phyloP scores from a whole-genome alignment of 2,329 filamentous ascomycete species.

The Podosphaera fusca region DNA sequence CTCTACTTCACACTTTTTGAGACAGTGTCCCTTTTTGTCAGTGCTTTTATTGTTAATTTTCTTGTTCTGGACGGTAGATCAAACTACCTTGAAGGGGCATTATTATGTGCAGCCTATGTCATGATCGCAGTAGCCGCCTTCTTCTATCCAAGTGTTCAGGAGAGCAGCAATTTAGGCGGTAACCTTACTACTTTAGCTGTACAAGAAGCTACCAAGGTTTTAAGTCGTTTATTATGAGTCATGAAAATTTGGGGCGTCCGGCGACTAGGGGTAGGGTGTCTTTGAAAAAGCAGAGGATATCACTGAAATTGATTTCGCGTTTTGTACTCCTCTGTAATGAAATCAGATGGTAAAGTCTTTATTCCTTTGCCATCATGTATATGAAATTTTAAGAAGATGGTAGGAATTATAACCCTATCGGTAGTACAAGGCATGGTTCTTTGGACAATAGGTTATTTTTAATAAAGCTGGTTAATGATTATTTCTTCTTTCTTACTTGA shows the following conservation, averaged over 20 bases:
- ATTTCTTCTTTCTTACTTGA: too few species aligned
- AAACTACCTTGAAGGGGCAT: slow-evolving; percentile 64
- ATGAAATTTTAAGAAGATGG: too few species aligned
- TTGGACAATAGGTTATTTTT: too few species aligned
- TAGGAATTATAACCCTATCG: too few species aligned
- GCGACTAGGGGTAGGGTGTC: background rate
- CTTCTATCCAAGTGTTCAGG: slow-evolving; percentile 33
- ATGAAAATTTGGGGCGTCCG: background rate
- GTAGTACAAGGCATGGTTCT: too few species aligned
- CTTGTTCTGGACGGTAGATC: slow-evolving; percentile 64
- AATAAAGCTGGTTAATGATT: too few species aligned
- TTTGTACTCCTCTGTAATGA: background rate
- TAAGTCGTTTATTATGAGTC: background rate
- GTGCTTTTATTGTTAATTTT: slow-evolving; percentile 71
- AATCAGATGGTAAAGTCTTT: background rate
- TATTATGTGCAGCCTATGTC: slow-evolving; percentile 42
- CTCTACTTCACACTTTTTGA: slow-evolving; percentile 78
- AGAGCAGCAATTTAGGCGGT: slow-evolving; percentile 21
- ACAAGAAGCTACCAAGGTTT: background rate
- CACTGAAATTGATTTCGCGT: background rate
- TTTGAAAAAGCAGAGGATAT: background rate
- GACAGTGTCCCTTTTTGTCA: slow-evolving; percentile 68
- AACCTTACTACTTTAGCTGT: background rate
- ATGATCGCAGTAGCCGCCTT: slow-evolving; percentile 45
- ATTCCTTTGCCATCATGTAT: too few species aligned